Conservation (phyloP, 78 protist species). For the Dictyostelium citrinum region DNA sequence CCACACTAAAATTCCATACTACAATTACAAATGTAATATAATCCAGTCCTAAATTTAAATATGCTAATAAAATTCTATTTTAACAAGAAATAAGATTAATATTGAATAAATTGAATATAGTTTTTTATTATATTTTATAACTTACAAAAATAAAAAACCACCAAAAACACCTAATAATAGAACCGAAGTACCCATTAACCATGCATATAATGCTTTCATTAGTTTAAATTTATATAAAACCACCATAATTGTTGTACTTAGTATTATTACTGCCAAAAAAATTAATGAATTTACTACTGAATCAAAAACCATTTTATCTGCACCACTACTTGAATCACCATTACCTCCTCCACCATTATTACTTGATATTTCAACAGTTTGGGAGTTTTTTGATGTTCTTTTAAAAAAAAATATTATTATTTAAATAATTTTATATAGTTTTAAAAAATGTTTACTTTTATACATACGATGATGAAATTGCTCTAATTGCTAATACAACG, state of each 20-base stretch:
- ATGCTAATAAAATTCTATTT: constrained; percentile 35
- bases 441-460: too few species aligned
- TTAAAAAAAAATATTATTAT: not conserved
- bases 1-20: constrained; percentile 93
- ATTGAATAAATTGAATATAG: too few species aligned
- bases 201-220: constrained; percentile 79
- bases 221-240: constrained; percentile 70
- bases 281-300: constrained; percentile 63
- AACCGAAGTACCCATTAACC: constrained; percentile 74
- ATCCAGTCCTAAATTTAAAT: constrained; percentile 64
- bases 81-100: too few species aligned
- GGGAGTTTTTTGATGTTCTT: not conserved
- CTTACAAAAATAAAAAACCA: constrained; percentile 71
- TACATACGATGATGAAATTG: constrained; percentile 11
- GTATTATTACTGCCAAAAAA: constrained; percentile 50
- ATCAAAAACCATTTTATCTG: constrained; percentile 13
- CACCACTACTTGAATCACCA: not conserved
- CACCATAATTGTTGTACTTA: constrained; percentile 77
- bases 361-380: not conserved
- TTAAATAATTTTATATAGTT: not conserved
- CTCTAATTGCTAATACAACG: constrained; percentile 7
- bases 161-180: constrained; percentile 80
- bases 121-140: too few species aligned
- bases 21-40: constrained; percentile 78
- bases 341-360: not conserved